Base-by-base conservation (phyloP, 2,329 filamentous ascomycete genomes). In the Albifimbria verrucaria region DNA sequence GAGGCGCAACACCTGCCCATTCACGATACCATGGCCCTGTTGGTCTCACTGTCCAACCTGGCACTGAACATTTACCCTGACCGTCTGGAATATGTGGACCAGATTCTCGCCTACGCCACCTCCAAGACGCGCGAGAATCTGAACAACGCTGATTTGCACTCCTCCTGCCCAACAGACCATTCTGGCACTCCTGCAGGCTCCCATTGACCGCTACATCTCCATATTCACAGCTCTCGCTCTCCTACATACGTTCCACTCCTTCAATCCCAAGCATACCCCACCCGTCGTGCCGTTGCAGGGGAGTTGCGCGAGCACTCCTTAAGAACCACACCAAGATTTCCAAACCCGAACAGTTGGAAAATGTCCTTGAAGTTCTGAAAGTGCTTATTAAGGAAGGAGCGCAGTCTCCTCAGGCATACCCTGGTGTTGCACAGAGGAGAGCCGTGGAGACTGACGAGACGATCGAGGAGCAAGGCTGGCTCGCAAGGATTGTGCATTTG, bases 1-100 rank as follows among this genome's bases (percentile, higher is more conserved):
- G 93, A 92, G 71, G 90, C 89, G 50, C 91, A 97, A 65, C 87
- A 91, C 60, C 79, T 99, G 50, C 89, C 92, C 1, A 93, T 99
- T 59, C 92, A 96, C 69, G 95, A 99, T 68, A 96, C 90, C 18
- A 94, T 96, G 62, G 94, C 92, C 10, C 77, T 99, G 42, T 79
- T 97, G 44, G 93, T 96, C n/a, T 99, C 94, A 4, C 79, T 99
- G 41, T 87, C 89, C 39, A 97, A 97, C 62, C 82, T 99, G 52
- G 92, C 95, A 10, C 80, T 99, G 56, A 97, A 96, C 69, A 96
- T 97, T 60, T 97, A 99, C 66, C 93, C 94, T 1, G 88, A 94
- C 57, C 83, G 88, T 52, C 77, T 97, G 58, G 93, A 97, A 75
- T 97, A 97, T 64, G 90, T 97, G 48, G 92, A 99, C 65, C 92